These are phyloP conservation scores for Cucurbita argyrosperma DNA, from an alignment of 306 rosid genomes.

Conservation along the genomic window DNA sequence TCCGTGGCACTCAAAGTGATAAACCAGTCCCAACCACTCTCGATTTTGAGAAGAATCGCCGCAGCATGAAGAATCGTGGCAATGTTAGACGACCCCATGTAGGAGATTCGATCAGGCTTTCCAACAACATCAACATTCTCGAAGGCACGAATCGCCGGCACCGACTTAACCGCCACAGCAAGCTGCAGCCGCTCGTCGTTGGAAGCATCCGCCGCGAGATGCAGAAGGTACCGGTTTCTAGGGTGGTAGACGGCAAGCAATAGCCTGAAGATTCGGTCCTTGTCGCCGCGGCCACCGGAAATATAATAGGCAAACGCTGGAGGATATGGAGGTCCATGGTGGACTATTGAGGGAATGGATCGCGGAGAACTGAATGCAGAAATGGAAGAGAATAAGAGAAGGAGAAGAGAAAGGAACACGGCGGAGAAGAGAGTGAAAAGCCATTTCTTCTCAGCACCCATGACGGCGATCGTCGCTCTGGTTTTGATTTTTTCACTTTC, in stretches of 20 bases:
- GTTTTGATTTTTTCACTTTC: background rate
- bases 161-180: slow-evolving; percentile 24
- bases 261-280: slow-evolving; percentile 65
- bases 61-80: slow-evolving; percentile 72
- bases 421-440: slow-evolving; percentile 64
- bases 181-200: slow-evolving; percentile 48
- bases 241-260: slow-evolving; percentile 88
- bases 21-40: slow-evolving; percentile 86
- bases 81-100: slow-evolving; percentile 68
- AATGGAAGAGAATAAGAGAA: slow-evolving; percentile 46
- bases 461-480: slow-evolving; percentile 4
- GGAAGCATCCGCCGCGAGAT: slow-evolving; percentile 55
- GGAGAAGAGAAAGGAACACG: slow-evolving; percentile 42
- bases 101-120: slow-evolving; percentile 56
- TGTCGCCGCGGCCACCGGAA: slow-evolving; percentile 50
- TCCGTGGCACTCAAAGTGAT: slow-evolving; percentile 68
- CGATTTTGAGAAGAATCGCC: slow-evolving; percentile 59
- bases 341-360: slow-evolving; percentile 49
- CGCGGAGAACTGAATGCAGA: slow-evolving; percentile 62
- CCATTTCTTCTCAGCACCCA: slow-evolving; percentile 94
- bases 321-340: slow-evolving; percentile 58
- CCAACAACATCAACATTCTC: slow-evolving; percentile 84
- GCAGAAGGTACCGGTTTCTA: slow-evolving; percentile 63
- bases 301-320: slow-evolving; percentile 82
- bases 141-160: slow-evolving; percentile 62